These are phyloP conservation scores for Skeletonema potamos DNA, from an alignment of 108 stramenopile genomes.

Conservation along the genomic window DNA sequence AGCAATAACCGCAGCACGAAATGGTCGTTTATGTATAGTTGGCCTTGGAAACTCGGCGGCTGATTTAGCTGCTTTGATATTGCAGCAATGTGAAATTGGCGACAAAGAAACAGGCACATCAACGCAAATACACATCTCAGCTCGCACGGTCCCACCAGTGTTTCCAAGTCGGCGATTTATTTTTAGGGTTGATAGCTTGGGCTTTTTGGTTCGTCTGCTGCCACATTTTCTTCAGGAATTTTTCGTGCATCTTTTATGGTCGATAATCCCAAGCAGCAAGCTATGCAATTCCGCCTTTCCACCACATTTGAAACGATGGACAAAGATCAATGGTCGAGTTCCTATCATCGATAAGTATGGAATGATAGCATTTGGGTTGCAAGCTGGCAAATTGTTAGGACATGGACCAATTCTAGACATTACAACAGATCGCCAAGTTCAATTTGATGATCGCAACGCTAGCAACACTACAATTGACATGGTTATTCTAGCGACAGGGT, in stretches of 20 bases:
- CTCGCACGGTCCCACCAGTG: conserved; percentile 52
- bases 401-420: conserved; percentile 45
- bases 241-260: conserved; percentile 34
- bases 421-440: conserved; percentile 8
- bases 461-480: conserved; percentile 34
- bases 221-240: conserved; percentile 42
- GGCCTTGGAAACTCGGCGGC: conserved; percentile 56
- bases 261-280: conserved; percentile 28
- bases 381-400: conserved; percentile 43
- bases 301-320: conserved; percentile 42
- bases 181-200: conserved; percentile 51
- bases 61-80: conserved; percentile 35
- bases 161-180: conserved; percentile 39
- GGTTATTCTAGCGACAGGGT: conserved; percentile 57
- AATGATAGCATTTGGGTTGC: conserved; percentile 38
- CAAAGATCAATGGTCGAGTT: conserved; percentile 40
- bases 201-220: conserved; percentile 29
- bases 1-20: conserved; percentile 32
- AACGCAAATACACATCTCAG: conserved; percentile 50
- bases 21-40: conserved; percentile 37
- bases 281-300: conserved; percentile 46
- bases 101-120: background rate
- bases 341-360: conserved; percentile 59
- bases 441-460: conserved; percentile 18
- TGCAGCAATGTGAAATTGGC: conserved; percentile 24